Base-by-base conservation (phyloP, 2,329 filamentous ascomycete species). In the Microdochium trichocladiopsis region DNA sequence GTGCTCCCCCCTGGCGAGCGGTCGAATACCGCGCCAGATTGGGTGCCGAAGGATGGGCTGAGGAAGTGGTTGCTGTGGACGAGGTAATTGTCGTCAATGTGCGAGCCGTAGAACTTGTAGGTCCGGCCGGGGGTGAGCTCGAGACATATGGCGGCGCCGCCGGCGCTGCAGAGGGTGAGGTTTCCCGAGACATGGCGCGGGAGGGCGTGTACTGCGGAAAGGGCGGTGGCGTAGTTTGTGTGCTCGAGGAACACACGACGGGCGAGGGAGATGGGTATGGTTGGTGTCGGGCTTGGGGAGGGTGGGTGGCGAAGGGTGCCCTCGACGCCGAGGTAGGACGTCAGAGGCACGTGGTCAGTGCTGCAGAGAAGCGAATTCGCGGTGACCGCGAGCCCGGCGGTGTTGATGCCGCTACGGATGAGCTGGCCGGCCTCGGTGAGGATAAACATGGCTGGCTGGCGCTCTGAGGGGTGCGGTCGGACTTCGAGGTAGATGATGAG, bases 401-500 rank as follows among this genome's bases (percentile, higher is more conserved):
- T 61, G 50, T 63, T 67, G 61, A 67, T 63, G 31, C 61, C 64
- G 23, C 50, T 48, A 25, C 63, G 58, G 12, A 52, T 57, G 16
- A 67, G 55, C 52, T 66, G 62, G 22, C 64, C 64, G 10, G 61
- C 65, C 51, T 67, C 63, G 2, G 60, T 62, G 9, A 66, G 36
- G 24, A 61, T 50, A 47, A 66, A 59, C 23, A 66, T 53, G 36
- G 55, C 55, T 9, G 59, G 56, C 23, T 52, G 28, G 6, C 56
- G 36, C 49, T 60, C 60, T 1, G 52, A 55, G 0, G 54, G 37
- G 21, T 56, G 47, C 4, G 55, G 55, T 18, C 56, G 58, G 16
- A 63, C 55, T 56, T 66, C 61, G 25, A 67, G 60, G 47, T 59
- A 58, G 50, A 66, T 58, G 22, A 60, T 51, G n/a, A 54, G 48